Conservation (phyloP, 2,329 filamentous ascomycete genomes). For the Trichoderma atrobrunneum region DNA sequence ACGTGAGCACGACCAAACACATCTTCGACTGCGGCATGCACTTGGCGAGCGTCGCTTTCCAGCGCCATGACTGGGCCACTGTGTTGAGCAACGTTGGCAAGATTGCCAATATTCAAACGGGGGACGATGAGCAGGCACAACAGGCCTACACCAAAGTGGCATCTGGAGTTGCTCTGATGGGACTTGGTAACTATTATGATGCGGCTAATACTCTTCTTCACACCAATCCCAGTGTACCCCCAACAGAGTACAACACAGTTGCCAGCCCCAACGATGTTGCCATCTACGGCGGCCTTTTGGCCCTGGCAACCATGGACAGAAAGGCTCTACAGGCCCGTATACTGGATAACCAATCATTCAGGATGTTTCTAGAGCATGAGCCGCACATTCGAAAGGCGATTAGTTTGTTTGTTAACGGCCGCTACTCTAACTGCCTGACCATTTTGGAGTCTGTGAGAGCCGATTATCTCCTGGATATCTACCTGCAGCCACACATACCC, state of each 20-base stretch:
- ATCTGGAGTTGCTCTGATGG: conserved; percentile 50
- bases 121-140: conserved; percentile 45
- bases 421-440: conserved; percentile 80
- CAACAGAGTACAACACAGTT: conserved; percentile 63
- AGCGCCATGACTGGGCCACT: conserved; percentile 73
- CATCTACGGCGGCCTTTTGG: conserved; percentile 85
- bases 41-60: conserved; percentile 70
- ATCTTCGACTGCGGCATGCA: conserved; percentile 79
- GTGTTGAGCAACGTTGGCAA: conserved; percentile 63
- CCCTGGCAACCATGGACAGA: conserved; percentile 85
- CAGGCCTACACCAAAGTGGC: conserved; percentile 53
- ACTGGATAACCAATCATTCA: conserved; percentile 77
- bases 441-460: conserved; percentile 77
- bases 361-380: conserved; percentile 85
- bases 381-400: conserved; percentile 92
- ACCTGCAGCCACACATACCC: conserved; percentile 72
- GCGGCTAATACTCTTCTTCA: conserved; percentile 71
- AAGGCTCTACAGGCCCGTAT: conserved; percentile 70
- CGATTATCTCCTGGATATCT: conserved; percentile 88
- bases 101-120: conserved; percentile 50
- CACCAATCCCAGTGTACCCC: conserved; percentile 52
- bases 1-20: conserved; percentile 79
- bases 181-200: conserved; percentile 48
- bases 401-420: conserved; percentile 81
- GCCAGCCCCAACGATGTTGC: conserved; percentile 85